A percentile compares a stretch with the other conserved stretches of the same genome.
Conservation (phyloP, 2,329 filamentous ascomycete species). For the Fusarium marasasianum region DNA sequence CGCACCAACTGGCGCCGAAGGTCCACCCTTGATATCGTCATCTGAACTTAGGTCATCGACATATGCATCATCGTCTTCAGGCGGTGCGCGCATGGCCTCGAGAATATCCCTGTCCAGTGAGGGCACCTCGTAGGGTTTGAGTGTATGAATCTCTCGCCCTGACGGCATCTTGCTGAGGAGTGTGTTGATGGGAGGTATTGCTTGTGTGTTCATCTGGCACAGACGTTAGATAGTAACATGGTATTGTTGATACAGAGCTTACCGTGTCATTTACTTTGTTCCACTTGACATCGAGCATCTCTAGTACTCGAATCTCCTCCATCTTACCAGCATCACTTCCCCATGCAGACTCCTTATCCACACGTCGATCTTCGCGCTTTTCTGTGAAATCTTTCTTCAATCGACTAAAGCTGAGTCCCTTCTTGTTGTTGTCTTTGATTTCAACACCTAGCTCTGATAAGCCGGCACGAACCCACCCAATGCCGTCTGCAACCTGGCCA, state of each 20-base stretch:
- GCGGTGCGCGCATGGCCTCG: constrained; percentile 63
- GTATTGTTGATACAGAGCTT: constrained; percentile 42
- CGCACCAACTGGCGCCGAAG: constrained; percentile 54
- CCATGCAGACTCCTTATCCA: constrained; percentile 79
- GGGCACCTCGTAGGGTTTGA: constrained; percentile 74
- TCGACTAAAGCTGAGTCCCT: constrained; percentile 66
- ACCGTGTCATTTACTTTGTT: constrained; percentile 92
- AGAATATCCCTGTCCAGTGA: constrained; percentile 72
- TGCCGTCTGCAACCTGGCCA: constrained; percentile 82
- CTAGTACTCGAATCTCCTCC: constrained; percentile 86
- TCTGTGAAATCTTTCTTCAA: constrained; percentile 80
- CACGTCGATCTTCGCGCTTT: constrained; percentile 78
- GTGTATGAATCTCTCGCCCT: constrained; percentile 83
- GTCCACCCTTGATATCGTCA: constrained; percentile 46
- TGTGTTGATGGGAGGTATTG: constrained; percentile 75
- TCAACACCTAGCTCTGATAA: constrained; percentile 78
- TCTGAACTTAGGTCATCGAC: constrained; percentile 51
- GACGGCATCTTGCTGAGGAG: constrained; percentile 84
- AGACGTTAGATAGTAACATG: constrained; percentile 2
- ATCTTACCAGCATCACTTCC: constrained; percentile 84
- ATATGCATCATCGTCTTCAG: constrained; percentile 48
- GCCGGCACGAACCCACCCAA: constrained; percentile 86
- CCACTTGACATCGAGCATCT: constrained; percentile 91
- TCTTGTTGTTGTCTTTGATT: constrained; percentile 58
- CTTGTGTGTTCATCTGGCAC: constrained; percentile 78